phyloP scores from a whole-genome alignment of 441 rosid species.

The Metrosideros polymorpha region DNA sequence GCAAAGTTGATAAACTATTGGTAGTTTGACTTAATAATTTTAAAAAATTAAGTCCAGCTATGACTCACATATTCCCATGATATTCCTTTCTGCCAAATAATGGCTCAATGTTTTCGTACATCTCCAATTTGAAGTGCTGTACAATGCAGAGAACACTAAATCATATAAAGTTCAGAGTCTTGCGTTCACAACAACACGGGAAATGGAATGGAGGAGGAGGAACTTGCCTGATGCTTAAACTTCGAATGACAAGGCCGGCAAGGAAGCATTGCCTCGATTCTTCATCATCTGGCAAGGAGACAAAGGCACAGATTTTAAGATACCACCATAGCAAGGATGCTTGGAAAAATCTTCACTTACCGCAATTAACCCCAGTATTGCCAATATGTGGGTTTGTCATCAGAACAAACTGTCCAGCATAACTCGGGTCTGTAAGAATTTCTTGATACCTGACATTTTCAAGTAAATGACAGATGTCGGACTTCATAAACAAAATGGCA shows the following conservation, averaged over 20 bases:
- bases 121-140: slow-evolving; percentile 92
- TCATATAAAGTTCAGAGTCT: not conserved
- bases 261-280: slow-evolving; percentile 80
- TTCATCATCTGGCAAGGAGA: slow-evolving; percentile 62
- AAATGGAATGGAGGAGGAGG: not conserved
- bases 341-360: slow-evolving; percentile 24
- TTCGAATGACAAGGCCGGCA: slow-evolving; percentile 81
- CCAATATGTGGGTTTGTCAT: slow-evolving; percentile 99
- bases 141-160: not conserved
- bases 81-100: slow-evolving; percentile 72
- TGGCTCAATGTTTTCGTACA: slow-evolving; percentile 63
- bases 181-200: not conserved
- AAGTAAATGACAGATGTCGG: not conserved
- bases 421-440: slow-evolving; percentile 93
- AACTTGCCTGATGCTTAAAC: slow-evolving; percentile 54
- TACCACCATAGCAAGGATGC: not conserved
- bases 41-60: not conserved
- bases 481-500: not conserved
- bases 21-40: not conserved
- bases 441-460: slow-evolving; percentile 76
- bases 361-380: slow-evolving; percentile 86
- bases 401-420: slow-evolving; percentile 88
- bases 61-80: slow-evolving; percentile 82
- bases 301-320: not conserved
- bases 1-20: not conserved